Evolutionary conservation across 768 basidiomycete genomes (phyloP), one percentile per base, ranked within the genome.

Genomic region (Gloeostereum incarnatum): DNA sequence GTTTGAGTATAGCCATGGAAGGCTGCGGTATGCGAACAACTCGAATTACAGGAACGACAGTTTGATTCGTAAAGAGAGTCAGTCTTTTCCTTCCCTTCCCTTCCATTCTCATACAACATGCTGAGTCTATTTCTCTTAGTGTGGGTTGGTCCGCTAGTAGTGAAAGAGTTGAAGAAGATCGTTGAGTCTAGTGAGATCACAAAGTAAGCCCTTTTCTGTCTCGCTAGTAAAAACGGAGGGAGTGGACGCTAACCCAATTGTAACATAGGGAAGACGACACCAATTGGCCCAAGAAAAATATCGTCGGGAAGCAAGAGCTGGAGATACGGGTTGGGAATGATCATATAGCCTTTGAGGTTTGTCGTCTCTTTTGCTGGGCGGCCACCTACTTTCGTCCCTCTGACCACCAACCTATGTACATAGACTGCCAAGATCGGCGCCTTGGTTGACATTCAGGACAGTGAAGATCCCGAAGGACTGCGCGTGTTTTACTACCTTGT

Each of bases 211-310:
- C 32, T 9, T 9, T 9, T 33, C 17, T 9, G 8, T 18, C 32
- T 33, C 32, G 17, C 8, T n/a, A n/a, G n/a, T n/a, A n/a, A n/a
- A n/a, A n/a, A n/a, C n/a, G n/a, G n/a, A n/a, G n/a, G n/a, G n/a
- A n/a, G n/a, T n/a, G n/a, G n/a, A n/a, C n/a, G n/a, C n/a, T n/a
- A 11, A 14, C 19, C 11, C 21, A 20, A 14, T 27, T 37, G 21
- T 4, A 19, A 17, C 62, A n/a, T n/a, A 98, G 93, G 67, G 96
- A 99, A 73, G 96, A 99, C 56, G 96, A 99, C 63, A 73, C 81
- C 1, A 87, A 90, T 52, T 99, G 96, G 96, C 96, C 96, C 3
- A 96, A 97, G 66, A 97, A 96, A 69, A 94, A 94, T 58, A 92
- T 97, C 21, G 92, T 97, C 19, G 96, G 96, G 33, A 92, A 94